Evolutionary conservation across 352 stramenopile genomes (phyloP).

Genomic region (Phytophthora multivora): DNA sequence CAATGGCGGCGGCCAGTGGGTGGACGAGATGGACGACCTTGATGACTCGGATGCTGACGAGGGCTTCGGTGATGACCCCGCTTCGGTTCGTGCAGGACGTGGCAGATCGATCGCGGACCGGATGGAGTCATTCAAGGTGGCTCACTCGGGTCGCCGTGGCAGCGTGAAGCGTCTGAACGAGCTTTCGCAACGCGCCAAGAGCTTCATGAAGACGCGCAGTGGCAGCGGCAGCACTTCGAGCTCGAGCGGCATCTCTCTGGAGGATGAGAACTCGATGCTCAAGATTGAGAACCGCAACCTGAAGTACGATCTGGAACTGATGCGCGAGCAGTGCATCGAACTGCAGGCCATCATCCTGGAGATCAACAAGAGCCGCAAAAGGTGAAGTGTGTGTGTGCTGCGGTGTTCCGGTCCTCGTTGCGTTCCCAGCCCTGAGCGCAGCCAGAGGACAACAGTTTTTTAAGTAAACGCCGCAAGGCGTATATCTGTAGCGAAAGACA

Average conservation of each 20-base stretch:
- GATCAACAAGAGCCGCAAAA: conserved; percentile 91
- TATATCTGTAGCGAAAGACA: conserved; percentile 41
- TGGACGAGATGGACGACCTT: conserved; percentile 46
- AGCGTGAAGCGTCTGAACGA: conserved; percentile 80
- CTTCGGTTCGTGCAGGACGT: conserved; percentile 33
- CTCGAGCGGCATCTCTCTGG: conserved; percentile 69
- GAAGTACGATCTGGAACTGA: conserved; percentile 88
- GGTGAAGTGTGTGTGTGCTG: conserved; percentile 44
- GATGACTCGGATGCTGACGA: conserved; percentile 58
- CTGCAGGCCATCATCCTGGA: conserved; percentile 88
- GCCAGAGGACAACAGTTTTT: conserved; percentile 25
- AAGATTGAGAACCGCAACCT: conserved; percentile 89
- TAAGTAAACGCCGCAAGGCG: conserved; percentile 37
- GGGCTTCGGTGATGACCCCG: conserved; percentile 53
- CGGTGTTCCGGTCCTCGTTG: conserved; percentile 8
- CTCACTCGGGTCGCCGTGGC: conserved; percentile 45
- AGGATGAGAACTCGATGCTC: conserved; percentile 89
- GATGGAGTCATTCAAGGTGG: conserved; percentile 65
- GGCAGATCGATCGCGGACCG: conserved; percentile 63
- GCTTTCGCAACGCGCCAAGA: conserved; percentile 70
- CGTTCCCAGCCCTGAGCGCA: not conserved
- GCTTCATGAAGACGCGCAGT: conserved; percentile 69
- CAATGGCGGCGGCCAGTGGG: conserved; percentile 48
- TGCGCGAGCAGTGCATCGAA: conserved; percentile 90
- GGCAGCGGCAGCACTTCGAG: conserved; percentile 69